Base-by-base conservation (phyloP, 2,329 filamentous ascomycete genomes). In the Aspergillus sclerotialis region DNA sequence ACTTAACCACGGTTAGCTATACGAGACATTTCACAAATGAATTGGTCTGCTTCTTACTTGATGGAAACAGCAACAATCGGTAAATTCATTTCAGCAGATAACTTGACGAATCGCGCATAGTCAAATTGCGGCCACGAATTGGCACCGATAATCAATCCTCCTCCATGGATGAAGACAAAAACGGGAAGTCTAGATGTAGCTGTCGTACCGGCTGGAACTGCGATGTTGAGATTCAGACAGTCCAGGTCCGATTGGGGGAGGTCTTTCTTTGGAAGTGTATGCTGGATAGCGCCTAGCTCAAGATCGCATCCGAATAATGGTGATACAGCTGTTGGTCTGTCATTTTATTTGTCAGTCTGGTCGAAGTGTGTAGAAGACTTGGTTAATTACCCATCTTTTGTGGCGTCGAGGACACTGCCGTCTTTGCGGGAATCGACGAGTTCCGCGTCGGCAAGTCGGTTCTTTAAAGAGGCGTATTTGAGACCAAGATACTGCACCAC, bases 61-160 rank as follows among this genome's bases (percentile, higher is more conserved):
- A 69, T 63, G 0, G 55, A 53, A 7, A 69, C 58, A 4, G 59
- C 64, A 30, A 76, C 64, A 3, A 73, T 57, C 0, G 72, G 71
- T 17, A 63, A 56, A 0, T 59, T 63, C 12, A 60, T 59, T 10
- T 65, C 60, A 1, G 53, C 49, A 0, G 68, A 68, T 4, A 70
- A 43, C 39, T 62, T 61, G 4, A 73, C 68, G 4, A 76, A 40
- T 1, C 61, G 50, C 4, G 53, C 52, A 13, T 66, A 52, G 39
- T 75, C 66, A 42, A 70, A 73, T 24, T 75, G 68, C 1, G 72
- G 72, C 60, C 69, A 76, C 28, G 63, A 72, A 27, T 65, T 70
- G 3, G 68, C 68, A 3, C 72, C 73, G 3, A 68, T 58, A 3
- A 55, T 52, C 31, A 72, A 68, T 0, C 67, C 72, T 8, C 73